Evolutionary conservation across 345 rosid genomes (phyloP).

Genomic region (Garcia nutans): DNA sequence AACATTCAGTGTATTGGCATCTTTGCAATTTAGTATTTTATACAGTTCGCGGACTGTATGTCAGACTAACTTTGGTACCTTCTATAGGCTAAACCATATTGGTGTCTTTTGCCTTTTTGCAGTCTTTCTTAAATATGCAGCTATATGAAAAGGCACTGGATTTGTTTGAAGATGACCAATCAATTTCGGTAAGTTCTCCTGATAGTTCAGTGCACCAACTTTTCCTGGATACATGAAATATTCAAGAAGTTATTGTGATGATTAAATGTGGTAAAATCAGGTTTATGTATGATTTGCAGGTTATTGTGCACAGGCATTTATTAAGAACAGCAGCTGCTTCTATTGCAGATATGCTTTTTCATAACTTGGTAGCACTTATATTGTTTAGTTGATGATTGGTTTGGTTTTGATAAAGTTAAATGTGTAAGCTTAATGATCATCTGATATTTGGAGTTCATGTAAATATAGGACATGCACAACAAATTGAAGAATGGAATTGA

Average conservation of each 20-base stretch:
- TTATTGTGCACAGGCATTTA: slow-evolving; percentile 80
- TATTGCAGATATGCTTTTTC: slow-evolving; percentile 60
- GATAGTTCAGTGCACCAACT: background rate
- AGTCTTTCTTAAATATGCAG: slow-evolving; percentile 90
- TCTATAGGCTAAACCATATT: slow-evolving; percentile 10
- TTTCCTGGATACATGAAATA: background rate
- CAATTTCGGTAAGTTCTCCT: slow-evolving; percentile 72
- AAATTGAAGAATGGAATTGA: slow-evolving; percentile 77
- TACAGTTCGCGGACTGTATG: slow-evolving; percentile 1
- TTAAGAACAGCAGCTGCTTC: slow-evolving; percentile 78
- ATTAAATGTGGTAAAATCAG: slow-evolving; percentile 21
- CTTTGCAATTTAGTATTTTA: slow-evolving; percentile 9
- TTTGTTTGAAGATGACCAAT: slow-evolving; percentile 84
- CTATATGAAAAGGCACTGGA: slow-evolving; percentile 87
- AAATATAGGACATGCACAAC: slow-evolving; percentile 61
- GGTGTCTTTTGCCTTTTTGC: slow-evolving; percentile 29
- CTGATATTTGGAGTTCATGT: slow-evolving; percentile 21
- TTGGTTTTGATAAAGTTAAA: slow-evolving; percentile 14
- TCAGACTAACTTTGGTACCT: slow-evolving; percentile 2
- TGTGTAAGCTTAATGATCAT: slow-evolving; percentile 9
- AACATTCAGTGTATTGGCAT: slow-evolving; percentile 8
- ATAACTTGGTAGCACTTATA: slow-evolving; percentile 58
- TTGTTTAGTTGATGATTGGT: slow-evolving; percentile 13
- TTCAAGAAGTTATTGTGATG: slow-evolving; percentile 18
- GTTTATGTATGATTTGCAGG: slow-evolving; percentile 49